A percentile compares a stretch with the other conserved stretches of the same genome.
Conservation (phyloP, 108 stramenopile genomes). For the Nannochloropsis gaditana region DNA sequence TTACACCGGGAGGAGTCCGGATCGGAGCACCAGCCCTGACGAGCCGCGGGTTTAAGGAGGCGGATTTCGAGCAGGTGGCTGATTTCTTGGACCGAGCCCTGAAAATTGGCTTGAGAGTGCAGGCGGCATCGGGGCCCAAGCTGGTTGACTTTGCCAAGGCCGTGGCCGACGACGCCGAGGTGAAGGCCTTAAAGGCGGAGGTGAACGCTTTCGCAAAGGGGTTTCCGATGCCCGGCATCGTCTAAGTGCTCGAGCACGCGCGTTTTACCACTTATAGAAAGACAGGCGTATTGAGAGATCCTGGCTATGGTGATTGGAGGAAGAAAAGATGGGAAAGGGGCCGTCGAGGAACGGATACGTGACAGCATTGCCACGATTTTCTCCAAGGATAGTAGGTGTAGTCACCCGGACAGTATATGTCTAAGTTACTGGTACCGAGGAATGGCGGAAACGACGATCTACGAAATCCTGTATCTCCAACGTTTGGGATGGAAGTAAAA, state of each 20-base stretch:
- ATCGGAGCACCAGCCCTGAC: constrained; percentile 84
- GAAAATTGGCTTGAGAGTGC: constrained; percentile 73
- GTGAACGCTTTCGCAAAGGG: constrained; percentile 82
- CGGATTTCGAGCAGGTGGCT: constrained; percentile 92
- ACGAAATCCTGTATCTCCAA: too few relatives aligned
- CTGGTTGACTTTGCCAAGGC: constrained; percentile 79
- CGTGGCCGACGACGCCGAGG: constrained; percentile 64
- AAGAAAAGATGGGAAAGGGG: too few relatives aligned
- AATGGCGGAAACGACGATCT: too few relatives aligned
- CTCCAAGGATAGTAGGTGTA: too few relatives aligned
- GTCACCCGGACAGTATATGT: too few relatives aligned
- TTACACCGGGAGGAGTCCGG: constrained; percentile 98
- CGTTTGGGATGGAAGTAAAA: too few relatives aligned
- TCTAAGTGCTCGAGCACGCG: constrained; percentile 33
- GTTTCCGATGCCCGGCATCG: constrained; percentile 95
- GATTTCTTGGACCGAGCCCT: constrained; percentile 81
- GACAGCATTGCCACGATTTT: too few relatives aligned
- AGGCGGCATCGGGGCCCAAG: constrained; percentile 75
- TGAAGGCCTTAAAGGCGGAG: constrained; percentile 62
- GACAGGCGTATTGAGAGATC: background rate
- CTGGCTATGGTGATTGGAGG: too few relatives aligned
- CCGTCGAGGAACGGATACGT: too few relatives aligned
- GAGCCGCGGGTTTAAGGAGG: constrained; percentile 73
- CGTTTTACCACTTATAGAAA: background rate
- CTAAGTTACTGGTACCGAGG: too few relatives aligned